Evolutionary conservation across 768 basidiomycete species (phyloP).

Genomic region (Arthromyces matolae): DNA sequence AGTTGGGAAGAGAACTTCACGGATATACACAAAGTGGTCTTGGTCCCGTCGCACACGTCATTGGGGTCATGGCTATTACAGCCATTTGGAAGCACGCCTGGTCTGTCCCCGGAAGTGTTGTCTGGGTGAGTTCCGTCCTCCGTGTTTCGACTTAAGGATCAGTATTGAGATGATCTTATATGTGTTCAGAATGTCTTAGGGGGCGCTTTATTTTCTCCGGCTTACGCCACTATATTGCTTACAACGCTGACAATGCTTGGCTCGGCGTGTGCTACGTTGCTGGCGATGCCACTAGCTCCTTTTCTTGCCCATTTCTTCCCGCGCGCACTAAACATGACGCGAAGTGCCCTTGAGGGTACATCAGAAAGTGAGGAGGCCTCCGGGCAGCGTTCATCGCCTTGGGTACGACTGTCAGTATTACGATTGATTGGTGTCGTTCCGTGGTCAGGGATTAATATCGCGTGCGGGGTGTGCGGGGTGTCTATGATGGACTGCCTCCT

Average conservation of each 20-base stretch:
- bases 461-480: slow-evolving; percentile 89
- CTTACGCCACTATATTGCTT: slow-evolving; percentile 76
- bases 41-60: slow-evolving; percentile 66
- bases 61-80: slow-evolving; percentile 77
- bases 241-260: slow-evolving; percentile 86
- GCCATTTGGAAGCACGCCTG: slow-evolving; percentile 97
- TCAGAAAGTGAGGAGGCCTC: slow-evolving; percentile 41
- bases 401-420: slow-evolving; percentile 86
- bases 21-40: slow-evolving; percentile 72
- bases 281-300: slow-evolving; percentile 82
- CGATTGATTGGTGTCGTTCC: slow-evolving; percentile 91
- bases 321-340: slow-evolving; percentile 79
- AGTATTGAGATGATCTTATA: slow-evolving; percentile 6
- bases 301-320: slow-evolving; percentile 81
- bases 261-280: slow-evolving; percentile 74
- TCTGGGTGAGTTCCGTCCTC: slow-evolving; percentile 60
- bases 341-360: slow-evolving; percentile 72
- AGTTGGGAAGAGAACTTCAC: slow-evolving; percentile 71
- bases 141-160: slow-evolving; percentile 1
- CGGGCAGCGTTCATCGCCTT: slow-evolving; percentile 44
- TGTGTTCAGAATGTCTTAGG: slow-evolving; percentile 76
- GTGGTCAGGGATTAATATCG: slow-evolving; percentile 97
- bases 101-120: slow-evolving; percentile 92
- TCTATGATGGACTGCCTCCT: slow-evolving; percentile 69
- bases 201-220: slow-evolving; percentile 81